phyloP scores from a whole-genome alignment of 2,329 filamentous ascomycete species.

The Fusarium marasasianum region DNA sequence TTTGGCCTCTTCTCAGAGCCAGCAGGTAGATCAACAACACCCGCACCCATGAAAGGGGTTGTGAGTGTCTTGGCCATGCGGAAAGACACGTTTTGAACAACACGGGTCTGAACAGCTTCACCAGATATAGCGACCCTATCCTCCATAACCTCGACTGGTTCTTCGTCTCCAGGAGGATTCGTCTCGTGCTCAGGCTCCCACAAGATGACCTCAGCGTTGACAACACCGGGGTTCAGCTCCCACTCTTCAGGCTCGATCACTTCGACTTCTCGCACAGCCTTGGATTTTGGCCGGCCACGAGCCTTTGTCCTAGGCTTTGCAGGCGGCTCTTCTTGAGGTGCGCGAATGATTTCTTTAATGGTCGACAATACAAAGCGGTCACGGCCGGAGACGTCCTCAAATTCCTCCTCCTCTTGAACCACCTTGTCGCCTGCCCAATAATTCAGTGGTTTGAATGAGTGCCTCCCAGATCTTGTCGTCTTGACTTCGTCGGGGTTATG shows the following conservation, averaged over 20 bases:
- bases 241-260: slow-evolving; percentile 71
- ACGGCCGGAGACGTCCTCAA: slow-evolving; percentile 56
- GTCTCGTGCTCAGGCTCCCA: slow-evolving; percentile 70
- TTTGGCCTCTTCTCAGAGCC: slow-evolving; percentile 87
- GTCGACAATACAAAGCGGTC: slow-evolving; percentile 68
- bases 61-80: slow-evolving; percentile 89
- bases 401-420: slow-evolving; percentile 71
- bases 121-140: slow-evolving; percentile 67
- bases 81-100: slow-evolving; percentile 76
- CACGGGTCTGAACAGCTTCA: slow-evolving; percentile 64
- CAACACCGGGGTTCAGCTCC: slow-evolving; percentile 73
- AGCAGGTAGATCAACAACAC: slow-evolving; percentile 87
- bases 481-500: slow-evolving; percentile 61
- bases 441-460: slow-evolving; percentile 79
- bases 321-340: slow-evolving; percentile 64
- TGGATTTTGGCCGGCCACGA: slow-evolving; percentile 45
- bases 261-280: slow-evolving; percentile 56
- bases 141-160: slow-evolving; percentile 62
- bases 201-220: slow-evolving; percentile 70
- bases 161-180: slow-evolving; percentile 63
- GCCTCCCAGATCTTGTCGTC: slow-evolving; percentile 79
- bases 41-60: slow-evolving; percentile 86
- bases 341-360: slow-evolving; percentile 81
- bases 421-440: slow-evolving; percentile 89
- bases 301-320: slow-evolving; percentile 42